Percentiles rank a stretch among this genome's conserved stretches.
These are phyloP conservation scores for Boletus rex-veris DNA, from an alignment of 768 basidiomycete species.

Conservation along the genomic window DNA sequence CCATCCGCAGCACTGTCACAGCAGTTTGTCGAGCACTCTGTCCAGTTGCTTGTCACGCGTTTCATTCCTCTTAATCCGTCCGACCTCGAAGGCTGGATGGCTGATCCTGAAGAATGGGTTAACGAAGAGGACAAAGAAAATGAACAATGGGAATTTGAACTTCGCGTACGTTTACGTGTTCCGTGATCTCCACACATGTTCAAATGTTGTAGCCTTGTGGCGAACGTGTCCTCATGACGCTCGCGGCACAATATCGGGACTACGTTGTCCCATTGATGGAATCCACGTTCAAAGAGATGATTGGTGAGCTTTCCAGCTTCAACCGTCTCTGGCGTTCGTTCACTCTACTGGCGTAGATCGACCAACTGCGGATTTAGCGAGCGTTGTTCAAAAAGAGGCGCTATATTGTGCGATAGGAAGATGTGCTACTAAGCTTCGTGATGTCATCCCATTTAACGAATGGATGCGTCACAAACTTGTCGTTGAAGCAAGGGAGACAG, in stretches of 20 bases:
- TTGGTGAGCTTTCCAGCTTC: conserved; percentile 39
- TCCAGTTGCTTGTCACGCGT: conserved; percentile 71
- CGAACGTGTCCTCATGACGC: conserved; percentile 84
- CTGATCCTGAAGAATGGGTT: conserved; percentile 94
- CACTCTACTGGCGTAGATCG: conserved; percentile 32
- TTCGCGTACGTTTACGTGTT: conserved; percentile 58
- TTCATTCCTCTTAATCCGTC: conserved; percentile 80
- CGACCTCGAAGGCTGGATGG: conserved; percentile 81
- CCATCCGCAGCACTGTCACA: conserved; percentile 50
- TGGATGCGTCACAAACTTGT: conserved; percentile 65
- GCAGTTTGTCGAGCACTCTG: conserved; percentile 71
- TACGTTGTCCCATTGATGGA: conserved; percentile 67
- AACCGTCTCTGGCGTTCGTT: neutral
- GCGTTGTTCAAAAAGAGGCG: conserved; percentile 77
- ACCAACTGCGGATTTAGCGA: conserved; percentile 50
- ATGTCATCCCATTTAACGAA: conserved; percentile 60
- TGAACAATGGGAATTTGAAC: conserved; percentile 91
- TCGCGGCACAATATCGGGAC: conserved; percentile 65
- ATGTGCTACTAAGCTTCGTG: conserved; percentile 61
- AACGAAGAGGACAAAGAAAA: conserved; percentile 85
- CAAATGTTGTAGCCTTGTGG: conserved; percentile 68
- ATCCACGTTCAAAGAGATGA: conserved; percentile 55
- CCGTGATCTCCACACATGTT: neutral
- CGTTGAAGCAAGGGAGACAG: conserved; percentile 55
- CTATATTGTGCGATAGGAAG: conserved; percentile 88